phyloP scores from a whole-genome alignment of 2,329 filamentous ascomycete species.

The Pestalotiopsis sp. region DNA sequence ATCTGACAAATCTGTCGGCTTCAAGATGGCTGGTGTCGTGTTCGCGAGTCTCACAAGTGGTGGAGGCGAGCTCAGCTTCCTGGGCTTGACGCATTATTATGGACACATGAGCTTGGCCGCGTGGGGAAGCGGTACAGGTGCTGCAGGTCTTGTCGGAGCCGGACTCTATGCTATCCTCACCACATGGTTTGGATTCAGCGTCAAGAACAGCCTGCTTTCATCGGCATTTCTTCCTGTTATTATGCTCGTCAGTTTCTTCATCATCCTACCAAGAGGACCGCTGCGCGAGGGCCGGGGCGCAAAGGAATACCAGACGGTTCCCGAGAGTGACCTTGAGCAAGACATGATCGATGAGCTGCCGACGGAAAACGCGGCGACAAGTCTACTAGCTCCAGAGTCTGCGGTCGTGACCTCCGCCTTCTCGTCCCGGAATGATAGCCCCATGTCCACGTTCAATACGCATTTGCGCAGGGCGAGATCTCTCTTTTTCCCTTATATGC shows the following conservation, averaged over 20 bases:
- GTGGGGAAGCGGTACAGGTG: slow-evolving; percentile 92
- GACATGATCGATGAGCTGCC: slow-evolving; percentile 39
- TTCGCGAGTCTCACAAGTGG: slow-evolving; percentile 85
- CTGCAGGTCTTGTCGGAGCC: slow-evolving; percentile 83
- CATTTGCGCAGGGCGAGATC: slow-evolving; percentile 67
- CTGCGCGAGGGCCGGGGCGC: slow-evolving; percentile 49
- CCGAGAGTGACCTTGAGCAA: slow-evolving; percentile 42
- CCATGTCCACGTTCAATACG: slow-evolving; percentile 36
- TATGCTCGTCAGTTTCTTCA: slow-evolving; percentile 87
- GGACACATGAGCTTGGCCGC: slow-evolving; percentile 83
- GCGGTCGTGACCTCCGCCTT: slow-evolving; percentile 41
- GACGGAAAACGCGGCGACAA: slow-evolving; percentile 44
- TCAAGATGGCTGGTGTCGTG: slow-evolving; percentile 81
- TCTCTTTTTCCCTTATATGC: slow-evolving; percentile 81
- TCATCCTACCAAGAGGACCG: slow-evolving; percentile 70
- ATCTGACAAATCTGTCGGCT: slow-evolving; percentile 61
- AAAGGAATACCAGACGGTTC: slow-evolving; percentile 57
- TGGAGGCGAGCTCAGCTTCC: slow-evolving; percentile 85
- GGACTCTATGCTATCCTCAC: slow-evolving; percentile 87
- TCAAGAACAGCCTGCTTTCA: slow-evolving; percentile 72
- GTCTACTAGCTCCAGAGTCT: slow-evolving; percentile 48
- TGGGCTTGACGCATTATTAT: slow-evolving; percentile 92
- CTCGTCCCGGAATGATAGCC: slow-evolving; percentile 31
- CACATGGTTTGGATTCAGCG: slow-evolving; percentile 74
- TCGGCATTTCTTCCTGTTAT: slow-evolving; percentile 78